Base-by-base conservation (phyloP, 306 rosid genomes). In the Castanea sativa region DNA sequence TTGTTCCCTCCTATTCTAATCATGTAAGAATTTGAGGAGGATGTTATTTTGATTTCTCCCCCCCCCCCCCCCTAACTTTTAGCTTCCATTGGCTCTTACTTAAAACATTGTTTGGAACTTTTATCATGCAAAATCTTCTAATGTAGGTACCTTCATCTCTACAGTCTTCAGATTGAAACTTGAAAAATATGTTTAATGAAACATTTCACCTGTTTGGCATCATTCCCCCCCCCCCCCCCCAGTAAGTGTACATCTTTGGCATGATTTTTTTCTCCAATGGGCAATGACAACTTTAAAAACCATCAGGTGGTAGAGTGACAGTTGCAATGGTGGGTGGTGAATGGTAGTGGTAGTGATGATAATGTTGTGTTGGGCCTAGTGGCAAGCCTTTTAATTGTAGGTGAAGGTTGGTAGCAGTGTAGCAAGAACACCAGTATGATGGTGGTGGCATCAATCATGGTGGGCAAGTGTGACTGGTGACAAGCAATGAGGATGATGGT, bases 151-250 rank as follows among this genome's bases (percentile, higher is more conserved):
- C 18, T 16, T 38, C 32, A 30, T 6, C 45, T 29, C 16, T 5
- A 16, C 12, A 10, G 38, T 61, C 69, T 61, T 61, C 8, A 61
- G 7, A 6, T 65, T 63, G n/a, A 15, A 63, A 61, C 69, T 61
- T 41, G 4, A 29, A 5, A 63, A 27, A 5, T 20, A 65, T 65
- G 71, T 3, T 7, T 15, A 11, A 49, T 49, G 5, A 61, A 29
- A 61, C 35, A 27, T 25, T 13, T 27, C 29, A 14, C 68, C 33
- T 25, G 33, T 60, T 12, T 25, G 68, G 68, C 68, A 60, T 12
- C 6, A 23, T 25, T 12, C 27, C 1, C 0, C 14, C 0, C 0
- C 21, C 21, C 13, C 3, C 13, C 29, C 15, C 4, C 4, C 9
- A 10, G 12, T 23, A 23, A 3, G 32, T 25, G 14, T 14, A 23